phyloP scores from a whole-genome alignment of 2,329 filamentous ascomycete genomes.

The Claviceps africana region DNA sequence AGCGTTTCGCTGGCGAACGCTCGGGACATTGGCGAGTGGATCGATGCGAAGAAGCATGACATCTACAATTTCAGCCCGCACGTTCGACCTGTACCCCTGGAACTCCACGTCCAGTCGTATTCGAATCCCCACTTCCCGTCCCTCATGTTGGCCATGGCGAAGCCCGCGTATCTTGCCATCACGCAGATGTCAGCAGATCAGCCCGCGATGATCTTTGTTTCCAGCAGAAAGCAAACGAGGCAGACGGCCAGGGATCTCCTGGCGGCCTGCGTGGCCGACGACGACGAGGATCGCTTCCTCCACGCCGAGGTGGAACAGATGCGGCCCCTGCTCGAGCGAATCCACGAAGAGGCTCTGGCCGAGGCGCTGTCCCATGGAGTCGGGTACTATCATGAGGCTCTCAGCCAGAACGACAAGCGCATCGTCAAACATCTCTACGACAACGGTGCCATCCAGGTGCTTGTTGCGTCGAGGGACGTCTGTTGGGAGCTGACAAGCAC shows the following conservation, averaged over 20 bases:
- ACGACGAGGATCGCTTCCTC: slow-evolving; percentile 87
- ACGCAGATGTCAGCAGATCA: slow-evolving; percentile 79
- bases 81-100: slow-evolving; percentile 74
- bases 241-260: slow-evolving; percentile 76
- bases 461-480: slow-evolving; percentile 65
- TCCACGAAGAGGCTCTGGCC: slow-evolving; percentile 76
- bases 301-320: slow-evolving; percentile 75
- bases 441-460: slow-evolving; percentile 76
- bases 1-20: slow-evolving; percentile 89
- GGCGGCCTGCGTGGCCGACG: slow-evolving; percentile 73
- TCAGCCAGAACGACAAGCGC: slow-evolving; percentile 76
- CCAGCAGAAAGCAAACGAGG: slow-evolving; percentile 83
- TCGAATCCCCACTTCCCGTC: slow-evolving; percentile 94
- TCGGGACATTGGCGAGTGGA: slow-evolving; percentile 91
- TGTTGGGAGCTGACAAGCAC: slow-evolving; percentile 89
- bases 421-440: slow-evolving; percentile 89
- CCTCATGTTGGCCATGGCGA: slow-evolving; percentile 96
- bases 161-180: slow-evolving; percentile 81
- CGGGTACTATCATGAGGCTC: slow-evolving; percentile 91
- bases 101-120: slow-evolving; percentile 91
- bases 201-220: slow-evolving; percentile 82
- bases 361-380: slow-evolving; percentile 88
- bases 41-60: slow-evolving; percentile 92
- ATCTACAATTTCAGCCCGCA: slow-evolving; percentile 98
- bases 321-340: slow-evolving; percentile 61